A percentile compares a stretch with the other conserved stretches of the same genome.
Conservation (phyloP, 257 asterid genomes). For the Knoxia roxburghii region DNA sequence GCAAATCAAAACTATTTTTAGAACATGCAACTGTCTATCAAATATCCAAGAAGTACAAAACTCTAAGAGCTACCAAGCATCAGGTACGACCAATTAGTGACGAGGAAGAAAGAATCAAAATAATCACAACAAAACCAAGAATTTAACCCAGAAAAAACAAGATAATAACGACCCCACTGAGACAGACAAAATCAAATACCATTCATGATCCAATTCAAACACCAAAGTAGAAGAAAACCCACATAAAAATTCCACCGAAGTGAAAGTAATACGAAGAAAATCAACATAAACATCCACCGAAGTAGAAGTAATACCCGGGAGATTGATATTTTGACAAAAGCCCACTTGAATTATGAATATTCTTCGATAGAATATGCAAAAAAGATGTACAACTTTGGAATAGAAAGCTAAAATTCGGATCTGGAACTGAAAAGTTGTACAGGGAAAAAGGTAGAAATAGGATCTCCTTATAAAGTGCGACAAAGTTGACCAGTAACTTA, state of each 20-base stretch:
- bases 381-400: background rate
- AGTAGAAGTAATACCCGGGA: background rate
- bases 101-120: background rate
- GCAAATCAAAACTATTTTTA: background rate
- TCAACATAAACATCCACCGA: background rate
- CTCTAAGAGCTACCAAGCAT: background rate
- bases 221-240: background rate
- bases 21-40: too few relatives aligned
- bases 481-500: slow-evolving; percentile 5
- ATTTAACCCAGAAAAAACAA: background rate
- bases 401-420: background rate
- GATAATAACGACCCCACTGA: background rate
- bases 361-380: background rate
- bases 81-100: background rate
- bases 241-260: background rate
- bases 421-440: slow-evolving; percentile 1
- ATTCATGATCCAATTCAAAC: background rate
- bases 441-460: background rate
- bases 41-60: too few relatives aligned
- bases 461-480: background rate
- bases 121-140: background rate
- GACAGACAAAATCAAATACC: too few relatives aligned
- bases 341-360: slow-evolving; percentile 9
- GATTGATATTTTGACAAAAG: background rate
- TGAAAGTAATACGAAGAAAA: background rate